Evolutionary conservation across 2,329 filamentous ascomycete genomes (phyloP).

Genomic region (Blastomyces parvus): DNA sequence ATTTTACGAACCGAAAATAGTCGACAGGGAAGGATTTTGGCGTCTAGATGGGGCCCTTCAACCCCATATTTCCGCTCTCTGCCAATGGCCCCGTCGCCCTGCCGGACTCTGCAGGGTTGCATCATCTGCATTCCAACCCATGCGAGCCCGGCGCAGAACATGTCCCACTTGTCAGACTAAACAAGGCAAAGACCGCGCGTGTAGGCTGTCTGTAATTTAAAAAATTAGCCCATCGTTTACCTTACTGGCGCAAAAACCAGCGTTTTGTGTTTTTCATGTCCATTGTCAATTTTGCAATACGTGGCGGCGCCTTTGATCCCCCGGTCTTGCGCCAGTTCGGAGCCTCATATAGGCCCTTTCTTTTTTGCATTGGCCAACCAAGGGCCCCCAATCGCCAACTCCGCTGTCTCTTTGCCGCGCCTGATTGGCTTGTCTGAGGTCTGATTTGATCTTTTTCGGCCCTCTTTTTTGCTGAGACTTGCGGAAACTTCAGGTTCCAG

Average conservation of each 20-base stretch:
- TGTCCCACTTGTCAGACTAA: neutral
- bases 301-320: neutral
- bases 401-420: neutral
- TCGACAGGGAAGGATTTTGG: neutral
- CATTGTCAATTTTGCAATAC: neutral
- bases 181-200: neutral
- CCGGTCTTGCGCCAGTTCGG: neutral
- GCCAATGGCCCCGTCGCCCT: neutral
- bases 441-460: neutral
- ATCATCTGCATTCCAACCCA: neutral
- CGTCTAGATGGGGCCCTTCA: conserved; percentile 7
- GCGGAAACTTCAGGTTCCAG: neutral
- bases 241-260: neutral
- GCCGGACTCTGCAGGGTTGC: conserved; percentile 3
- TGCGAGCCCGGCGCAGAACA: neutral
- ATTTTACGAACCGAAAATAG: neutral
- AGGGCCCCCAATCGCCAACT: neutral
- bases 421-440: conserved; percentile 2
- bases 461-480: neutral
- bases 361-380: neutral
- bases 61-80: conserved; percentile 5
- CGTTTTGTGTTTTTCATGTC: neutral
- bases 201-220: neutral
- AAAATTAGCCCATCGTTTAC: neutral
- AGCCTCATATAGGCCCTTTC: neutral